Base-by-base conservation (phyloP, 73 alveolate species). In the Uronychia binucleata region DNA sequence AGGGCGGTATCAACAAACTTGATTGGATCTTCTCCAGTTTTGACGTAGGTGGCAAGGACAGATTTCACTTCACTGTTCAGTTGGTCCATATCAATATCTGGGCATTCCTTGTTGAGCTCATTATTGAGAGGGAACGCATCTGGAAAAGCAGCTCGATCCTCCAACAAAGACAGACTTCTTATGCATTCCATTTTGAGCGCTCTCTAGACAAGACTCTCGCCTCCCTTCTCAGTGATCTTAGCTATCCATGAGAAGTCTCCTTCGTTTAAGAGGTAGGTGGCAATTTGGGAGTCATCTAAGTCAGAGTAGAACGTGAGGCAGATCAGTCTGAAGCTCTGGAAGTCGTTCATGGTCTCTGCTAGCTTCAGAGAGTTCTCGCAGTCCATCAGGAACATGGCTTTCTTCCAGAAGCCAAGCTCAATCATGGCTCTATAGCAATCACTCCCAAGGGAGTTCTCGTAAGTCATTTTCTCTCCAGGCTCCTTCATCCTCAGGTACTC, bases 401-500 rank as follows among this genome's bases (percentile, higher is more conserved):
- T 90, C 19, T 86, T 90, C 95, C 95, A 90, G 60, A 90, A 90
- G 14, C 95, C 95, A 59, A 84, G 86, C 27, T 83, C 8, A 58
- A 82, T 80, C 77, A 90, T 31, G 33, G n/a, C 13, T 59, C 83
- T 84, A 77, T 75, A 90, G 46, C 92, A 76, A 30, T 80, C 33
- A 0, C 31, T 76, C 19, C 46, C 82, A 8, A 85, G n/a, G 0
- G 25, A 29, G 26, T 79, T 79, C 13, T 67, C 34, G 31, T 57
- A 32, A 8, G 31, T 82, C 26, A 59, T 26, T 26, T 79, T 79
- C 1, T 75, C 79, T 27, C 84, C 84, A 60, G 75, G 30, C 19
- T 80, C 85, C 46, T 80, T 79, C 32, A 86, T 31, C 29, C 58
- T 57, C n/a, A 91, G 46, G 31, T 34, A 58, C 27, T 86, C 84